Base-by-base conservation (phyloP, 192 early-diverging fungal genomes). In the Cladochytrium replicatum region DNA sequence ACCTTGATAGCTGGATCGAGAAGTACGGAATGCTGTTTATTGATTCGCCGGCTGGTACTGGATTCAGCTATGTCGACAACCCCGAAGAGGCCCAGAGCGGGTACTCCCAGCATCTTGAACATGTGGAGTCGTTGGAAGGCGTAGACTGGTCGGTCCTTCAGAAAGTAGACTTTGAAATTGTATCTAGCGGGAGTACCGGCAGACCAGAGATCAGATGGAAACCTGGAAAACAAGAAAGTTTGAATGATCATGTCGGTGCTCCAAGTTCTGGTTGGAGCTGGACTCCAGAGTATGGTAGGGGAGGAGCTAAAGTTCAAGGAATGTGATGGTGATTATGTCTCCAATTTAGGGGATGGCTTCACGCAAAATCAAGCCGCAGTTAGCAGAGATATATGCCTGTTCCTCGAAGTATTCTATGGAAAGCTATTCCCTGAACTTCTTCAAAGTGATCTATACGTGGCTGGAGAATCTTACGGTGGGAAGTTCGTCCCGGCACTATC, bases 31-130 rank as follows among this genome's bases (percentile, higher is more conserved):
- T 90, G 60, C 60, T 90, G 9, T 85, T 84, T 30, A 77, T 90
- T 29, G 88, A 90, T 57, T 83, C 85, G 48, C 88, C 88, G 6
- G 84, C 82, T 6, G 88, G 88, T n/a, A 80, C 81, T 7, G 86
- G 88, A 41, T 75, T 45, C 49, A 59, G 55, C 32, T 54, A 28
- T 38, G 61, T 75, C 11, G 13, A 41, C 29, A 54, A 6, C 4
- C 55, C 61, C 6, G 11, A 8, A 17, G 17, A 22, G n/a, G 29
- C 9, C 13, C 11, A 19, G 32, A 4, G 6, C 6, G 8, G 21
- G 5, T 51, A 6, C 13, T 49, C 44, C n/a, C 9, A 43, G n/a
- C n/a, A n/a, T n/a, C n/a, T n/a, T n/a, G n/a, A n/a, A n/a, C n/a
- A n/a, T n/a, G n/a, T n/a, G n/a, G n/a, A n/a, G n/a, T n/a, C n/a